Evolutionary conservation across 495 filamentous ascomycete species (phyloP), one percentile per base, ranked within the genome.

Genomic region (Talaromyces adpressus): DNA sequence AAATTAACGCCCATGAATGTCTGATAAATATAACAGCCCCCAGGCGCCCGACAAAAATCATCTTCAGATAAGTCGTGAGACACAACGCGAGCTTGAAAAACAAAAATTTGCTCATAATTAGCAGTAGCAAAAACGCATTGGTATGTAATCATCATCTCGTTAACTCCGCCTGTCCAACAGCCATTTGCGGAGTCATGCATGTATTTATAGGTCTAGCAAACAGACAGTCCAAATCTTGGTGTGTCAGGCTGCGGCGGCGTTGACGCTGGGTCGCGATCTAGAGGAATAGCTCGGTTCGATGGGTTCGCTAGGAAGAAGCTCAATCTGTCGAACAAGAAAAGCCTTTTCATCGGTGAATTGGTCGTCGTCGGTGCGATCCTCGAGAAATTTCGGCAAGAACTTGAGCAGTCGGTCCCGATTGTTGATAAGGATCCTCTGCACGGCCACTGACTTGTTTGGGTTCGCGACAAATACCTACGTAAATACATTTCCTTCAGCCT

Each of bases 331-430:
- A 65, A 98, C 92, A 62, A 98, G 76, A 71, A 96, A 99, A 66
- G 91, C 92, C 71, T 96, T 90, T 83, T 99, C 95, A 69, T 99
- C 95, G 61, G 90, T 92, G 73, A 99, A 99, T 73, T 99, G 95
- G 70, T 97, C 95, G 73, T 99, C 95, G 57, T 99, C 95, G 9
- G 90, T 96, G 54, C 95, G 83, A 69, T 99, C 95, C 69, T 96
- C 93, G 27, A 98, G 77, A 73, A 99, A 99, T 63, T 87, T 88
- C 6, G 90, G 89, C 58, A 99, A 74, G 74, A 98, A 99, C 66
- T 84, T 87, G 58, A 98, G 76, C 9, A 99, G 79, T 65, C 90
- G 90, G 65, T 97, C 92, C 54, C 92, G 85, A 73, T 99, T 99
- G 80, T 95, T 97, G 65, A 97, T 85, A 61, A 99, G 75, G 70